Evolutionary conservation across 768 basidiomycete species (phyloP).

Genomic region (Lactarius tabidus): DNA sequence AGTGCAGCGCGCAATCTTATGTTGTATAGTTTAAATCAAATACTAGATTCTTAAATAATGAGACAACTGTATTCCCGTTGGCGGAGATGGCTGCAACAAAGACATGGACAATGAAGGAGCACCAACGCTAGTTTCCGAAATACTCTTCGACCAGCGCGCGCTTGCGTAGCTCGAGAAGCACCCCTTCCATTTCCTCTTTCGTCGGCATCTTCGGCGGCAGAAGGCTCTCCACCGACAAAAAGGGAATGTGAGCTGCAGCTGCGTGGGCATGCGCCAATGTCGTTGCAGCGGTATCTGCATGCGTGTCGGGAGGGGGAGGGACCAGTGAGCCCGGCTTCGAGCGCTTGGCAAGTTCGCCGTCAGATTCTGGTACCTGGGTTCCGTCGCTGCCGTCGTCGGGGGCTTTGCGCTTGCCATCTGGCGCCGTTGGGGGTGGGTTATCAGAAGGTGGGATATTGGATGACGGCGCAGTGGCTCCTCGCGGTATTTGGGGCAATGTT

Average conservation of each 20-base stretch:
- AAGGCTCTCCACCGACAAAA: slow-evolving; percentile 69
- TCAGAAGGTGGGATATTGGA: slow-evolving; percentile 29
- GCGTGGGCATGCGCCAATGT: slow-evolving; percentile 43
- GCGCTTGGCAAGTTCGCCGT: slow-evolving; percentile 32
- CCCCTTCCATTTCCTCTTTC: slow-evolving; percentile 71
- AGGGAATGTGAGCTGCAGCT: slow-evolving; percentile 68
- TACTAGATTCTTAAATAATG: slow-evolving; percentile 9
- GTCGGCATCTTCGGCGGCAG: slow-evolving; percentile 73
- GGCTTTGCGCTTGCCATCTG: slow-evolving; percentile 53
- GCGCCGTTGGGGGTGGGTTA: slow-evolving; percentile 25
- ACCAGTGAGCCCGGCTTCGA: slow-evolving; percentile 29
- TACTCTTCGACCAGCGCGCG: slow-evolving; percentile 80
- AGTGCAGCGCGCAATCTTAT: neutral
- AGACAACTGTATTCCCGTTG: neutral
- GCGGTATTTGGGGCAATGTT: slow-evolving; percentile 50
- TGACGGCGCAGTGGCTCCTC: slow-evolving; percentile 30
- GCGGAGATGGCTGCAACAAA: neutral
- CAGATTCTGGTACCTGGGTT: slow-evolving; percentile 33
- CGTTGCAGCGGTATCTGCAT: slow-evolving; percentile 27
- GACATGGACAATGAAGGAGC: neutral
- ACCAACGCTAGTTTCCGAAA: slow-evolving; percentile 40
- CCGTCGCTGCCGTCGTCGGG: slow-evolving; percentile 46
- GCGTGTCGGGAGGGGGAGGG: slow-evolving; percentile 12
- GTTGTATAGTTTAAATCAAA: neutral
- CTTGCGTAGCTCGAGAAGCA: slow-evolving; percentile 74